Base-by-base conservation (phyloP, 768 basidiomycete species). In the Harrya chromipes region DNA sequence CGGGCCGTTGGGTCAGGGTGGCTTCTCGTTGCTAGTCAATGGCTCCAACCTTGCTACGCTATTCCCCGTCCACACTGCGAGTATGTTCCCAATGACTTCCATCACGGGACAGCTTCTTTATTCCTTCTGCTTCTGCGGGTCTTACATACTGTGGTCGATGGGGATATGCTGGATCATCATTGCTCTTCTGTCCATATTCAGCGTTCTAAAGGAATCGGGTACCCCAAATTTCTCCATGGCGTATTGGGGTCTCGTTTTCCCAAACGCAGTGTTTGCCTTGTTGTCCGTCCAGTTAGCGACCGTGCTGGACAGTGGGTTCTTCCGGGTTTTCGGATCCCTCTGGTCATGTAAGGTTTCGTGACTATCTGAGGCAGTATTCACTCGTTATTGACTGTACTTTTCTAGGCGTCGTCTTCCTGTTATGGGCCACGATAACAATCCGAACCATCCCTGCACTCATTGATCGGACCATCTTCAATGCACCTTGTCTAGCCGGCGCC, bases 181-280 rank as follows among this genome's bases (percentile, higher is more conserved):
- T 17, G 74, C 77, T 3, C 29, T 74, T n/a, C 61, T 68, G 46
- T 73, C 73, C 8, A 68, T 80, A 23, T 60, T 64, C 46, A 63
- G 59, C 31, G 67, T 70, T 17, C 12, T 65, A 16, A 66, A 52
- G 47, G 53, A 63, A 37, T 56, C 69, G n/a, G 55, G 58, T n/a
- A 49, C 12, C 14, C 60, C 79, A 6, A 68, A 69, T 0, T 81
- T 82, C 53, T 65, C 71, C 7, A 54, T 81, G 49, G 69, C 70
- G 0, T 80, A 76, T 58, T 82, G 80, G 80, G 81, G 79, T 5
- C 66, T 75, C 16, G 67, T 81, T 53, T 82, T 82, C 70, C 80
- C 80, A 20, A 79, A 75, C 60, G 80, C 72, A 6, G 78, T 78
- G 4, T 80, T 75, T 56, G 72, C 76, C 10, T 52, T 81, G 13